Conservation (phyloP, 2,329 filamentous ascomycete genomes). For the Exophiala phaeomuriformis region DNA sequence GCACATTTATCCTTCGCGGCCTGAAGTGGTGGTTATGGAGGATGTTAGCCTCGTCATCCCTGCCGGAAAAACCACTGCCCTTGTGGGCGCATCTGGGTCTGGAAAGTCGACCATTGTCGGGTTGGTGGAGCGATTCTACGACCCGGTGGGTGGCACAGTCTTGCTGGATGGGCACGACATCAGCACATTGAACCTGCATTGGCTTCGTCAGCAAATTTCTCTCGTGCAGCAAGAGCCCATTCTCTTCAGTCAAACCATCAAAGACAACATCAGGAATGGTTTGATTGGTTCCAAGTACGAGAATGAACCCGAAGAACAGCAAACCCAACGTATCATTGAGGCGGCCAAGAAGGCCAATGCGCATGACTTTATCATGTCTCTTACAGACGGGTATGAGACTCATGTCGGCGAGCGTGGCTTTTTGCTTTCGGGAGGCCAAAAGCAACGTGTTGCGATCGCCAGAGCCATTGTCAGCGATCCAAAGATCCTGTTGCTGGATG, state of each 20-base stretch:
- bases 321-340: conserved; percentile 63
- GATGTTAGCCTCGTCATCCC: conserved; percentile 72
- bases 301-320: conserved; percentile 57
- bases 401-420: conserved; percentile 95
- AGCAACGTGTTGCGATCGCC: conserved; percentile 93
- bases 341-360: conserved; percentile 89
- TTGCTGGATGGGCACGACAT: conserved; percentile 78
- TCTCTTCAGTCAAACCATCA: conserved; percentile 83
- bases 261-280: conserved; percentile 81
- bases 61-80: conserved; percentile 82
- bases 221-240: conserved; percentile 90
- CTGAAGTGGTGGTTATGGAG: conserved; percentile 83
- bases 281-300: conserved; percentile 78
- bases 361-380: conserved; percentile 74
- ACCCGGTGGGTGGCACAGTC: conserved; percentile 72
- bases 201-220: conserved; percentile 86
- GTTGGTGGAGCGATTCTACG: conserved; percentile 88
- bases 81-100: conserved; percentile 89
- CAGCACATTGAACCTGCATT: conserved; percentile 71
- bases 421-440: conserved; percentile 86
- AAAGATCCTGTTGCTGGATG: conserved; percentile 85
- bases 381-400: conserved; percentile 87
- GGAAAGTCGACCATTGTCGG: conserved; percentile 94
- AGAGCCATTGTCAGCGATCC: conserved; percentile 84
- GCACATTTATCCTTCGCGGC: conserved; percentile 89